Conservation (phyloP, 495 filamentous ascomycete genomes). For the Lindgomyces ingoldianus region DNA sequence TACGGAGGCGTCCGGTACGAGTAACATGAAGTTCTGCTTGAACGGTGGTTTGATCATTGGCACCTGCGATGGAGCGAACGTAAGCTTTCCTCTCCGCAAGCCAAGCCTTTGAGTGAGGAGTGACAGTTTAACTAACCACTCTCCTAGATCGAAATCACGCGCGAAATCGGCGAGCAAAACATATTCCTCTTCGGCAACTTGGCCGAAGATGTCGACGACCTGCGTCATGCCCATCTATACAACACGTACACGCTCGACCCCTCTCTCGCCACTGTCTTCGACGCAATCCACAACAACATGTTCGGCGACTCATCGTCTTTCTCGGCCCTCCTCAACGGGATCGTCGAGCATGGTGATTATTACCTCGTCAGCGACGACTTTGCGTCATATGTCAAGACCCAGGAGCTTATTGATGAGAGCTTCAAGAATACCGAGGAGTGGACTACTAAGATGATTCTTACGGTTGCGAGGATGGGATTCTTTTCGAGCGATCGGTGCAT, state of each 20-base stretch:
- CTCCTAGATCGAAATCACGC: conserved; percentile 99
- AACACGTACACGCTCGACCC: conserved; percentile 74
- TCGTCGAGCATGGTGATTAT: conserved; percentile 92
- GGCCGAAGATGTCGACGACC: conserved; percentile 94
- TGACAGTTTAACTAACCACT: too few relatives aligned
- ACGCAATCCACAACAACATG: conserved; percentile 68
- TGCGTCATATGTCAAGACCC: conserved; percentile 86
- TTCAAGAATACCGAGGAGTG: conserved; percentile 90
- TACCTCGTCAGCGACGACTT: conserved; percentile 98
- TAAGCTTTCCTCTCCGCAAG: conserved; percentile 59
- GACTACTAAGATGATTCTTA: conserved; percentile 83
- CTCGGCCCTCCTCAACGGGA: conserved; percentile 74
- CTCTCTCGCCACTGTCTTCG: conserved; percentile 76
- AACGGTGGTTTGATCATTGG: conserved; percentile 97
- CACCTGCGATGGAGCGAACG: conserved; percentile 96
- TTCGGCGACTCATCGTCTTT: conserved; percentile 81
- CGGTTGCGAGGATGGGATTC: conserved; percentile 92
- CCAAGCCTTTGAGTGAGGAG: too few relatives aligned
- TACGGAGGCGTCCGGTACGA: conserved; percentile 71
- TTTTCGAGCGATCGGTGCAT: conserved; percentile 97
- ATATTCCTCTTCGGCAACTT: conserved; percentile 98
- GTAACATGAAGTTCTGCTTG: conserved; percentile 98
- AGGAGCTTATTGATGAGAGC: conserved; percentile 82
- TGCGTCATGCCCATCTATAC: conserved; percentile 88
- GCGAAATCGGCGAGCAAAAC: conserved; percentile 91